Evolutionary conservation across 768 basidiomycete genomes (phyloP), one percentile per base, ranked within the genome.

Genomic region (Lactarius indigo): DNA sequence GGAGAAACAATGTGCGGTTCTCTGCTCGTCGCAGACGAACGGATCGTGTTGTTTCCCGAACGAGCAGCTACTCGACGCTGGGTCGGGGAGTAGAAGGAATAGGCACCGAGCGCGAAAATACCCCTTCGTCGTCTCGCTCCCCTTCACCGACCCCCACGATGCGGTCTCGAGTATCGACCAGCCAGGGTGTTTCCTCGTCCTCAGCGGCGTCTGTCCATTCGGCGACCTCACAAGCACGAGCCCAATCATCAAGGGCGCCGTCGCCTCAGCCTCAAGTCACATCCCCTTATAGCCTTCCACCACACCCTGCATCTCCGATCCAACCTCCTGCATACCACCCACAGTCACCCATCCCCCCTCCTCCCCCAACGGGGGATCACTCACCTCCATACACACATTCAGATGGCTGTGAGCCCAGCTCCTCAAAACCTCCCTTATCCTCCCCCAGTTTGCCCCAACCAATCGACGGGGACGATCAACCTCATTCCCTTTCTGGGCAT

Each of bases 1-100:
- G 90, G 90, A 85, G 80, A 69, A 84, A 83, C 3, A 86, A 87
- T 61, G 81, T 84, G 12, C 84, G 85, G 31, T 80, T 84, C 64
- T 78, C 84, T n/a, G 84, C 85, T 9, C 83, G 88, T 42, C 84
- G 85, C 58, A 80, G 90, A 64, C 77, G 83, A 65, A 81, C 64
- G 30, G 74, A 73, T 44, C 73, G 71, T 17, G 33, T 57, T 55
- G 31, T 64, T 3, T 35, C 68, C 0, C 17, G 41, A 5, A 10
- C 62, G 1, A 23, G 55, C 13, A 72, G 61, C 5, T 57, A 47
- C 17, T 30, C 55, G 33, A 66, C 68, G 33, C 37, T 39, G 4
- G 23, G 15, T 15, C 30, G 18, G 28, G 68, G 60, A 8, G 39
- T 8, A 54, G 39, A n/a, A 2, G 65, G 60, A 23, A 9, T 8